phyloP scores from a whole-genome alignment of 2,329 filamentous ascomycete genomes.

The Epichloe gansuensis region DNA sequence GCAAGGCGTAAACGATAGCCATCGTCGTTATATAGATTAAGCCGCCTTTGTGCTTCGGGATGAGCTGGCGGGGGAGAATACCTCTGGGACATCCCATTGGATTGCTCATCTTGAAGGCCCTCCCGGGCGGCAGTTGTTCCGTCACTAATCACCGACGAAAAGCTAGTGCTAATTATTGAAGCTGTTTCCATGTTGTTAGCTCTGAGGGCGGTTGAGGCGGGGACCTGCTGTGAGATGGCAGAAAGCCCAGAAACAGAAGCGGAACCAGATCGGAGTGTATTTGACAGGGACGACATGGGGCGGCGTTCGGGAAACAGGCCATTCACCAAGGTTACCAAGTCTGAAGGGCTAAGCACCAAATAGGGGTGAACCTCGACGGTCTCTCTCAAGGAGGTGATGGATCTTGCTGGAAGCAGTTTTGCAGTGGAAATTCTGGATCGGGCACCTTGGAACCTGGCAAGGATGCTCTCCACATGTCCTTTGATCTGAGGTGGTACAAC shows the following conservation, averaged over 20 bases:
- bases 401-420: conserved; percentile 56
- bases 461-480: conserved; percentile 57
- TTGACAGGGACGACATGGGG: conserved; percentile 48
- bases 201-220: conserved; percentile 36
- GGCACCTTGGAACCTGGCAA: conserved; percentile 47
- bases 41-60: conserved; percentile 27
- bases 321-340: conserved; percentile 69
- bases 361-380: conserved; percentile 71
- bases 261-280: conserved; percentile 50
- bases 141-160: conserved; percentile 60
- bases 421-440: conserved; percentile 35
- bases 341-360: conserved; percentile 65
- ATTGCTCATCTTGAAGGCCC: conserved; percentile 44
- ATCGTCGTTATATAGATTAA: conserved; percentile 48
- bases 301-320: conserved; percentile 68
- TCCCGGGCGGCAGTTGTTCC: conserved; percentile 48
- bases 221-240: conserved; percentile 54
- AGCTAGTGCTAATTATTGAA: conserved; percentile 60
- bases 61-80: conserved; percentile 41
- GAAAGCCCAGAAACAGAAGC: conserved; percentile 57
- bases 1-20: conserved; percentile 53
- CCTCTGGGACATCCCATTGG: conserved; percentile 35
- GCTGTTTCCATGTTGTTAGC: conserved; percentile 44
- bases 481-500: conserved; percentile 49
- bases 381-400: conserved; percentile 59